Base-by-base conservation (phyloP, 2,329 filamentous ascomycete species). In the Xylariaceae sp. region DNA sequence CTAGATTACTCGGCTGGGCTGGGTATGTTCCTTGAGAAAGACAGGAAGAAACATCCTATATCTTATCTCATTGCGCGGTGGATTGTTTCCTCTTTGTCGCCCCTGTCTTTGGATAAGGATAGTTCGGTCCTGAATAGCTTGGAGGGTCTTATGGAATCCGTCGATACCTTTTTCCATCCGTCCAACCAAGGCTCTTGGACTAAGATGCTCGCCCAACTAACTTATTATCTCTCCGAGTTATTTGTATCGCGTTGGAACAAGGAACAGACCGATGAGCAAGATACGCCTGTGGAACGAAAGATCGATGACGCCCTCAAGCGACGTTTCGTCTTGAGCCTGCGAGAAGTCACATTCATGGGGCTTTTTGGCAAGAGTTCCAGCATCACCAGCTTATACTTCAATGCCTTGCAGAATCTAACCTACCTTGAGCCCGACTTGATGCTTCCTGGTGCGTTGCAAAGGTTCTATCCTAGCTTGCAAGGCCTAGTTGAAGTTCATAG, bases 191-290 rank as follows among this genome's bases (percentile, higher is more conserved):
- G 95, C 14, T 79, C 79, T 14, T 99, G 95, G 95, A 96, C 93
- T 1, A 91, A 87, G 67, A 89, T 93, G 62, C 78, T 99, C 43
- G 89, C 92, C 2, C 93, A 98, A 73, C 81, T 99, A 51, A 90
- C 95, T 4, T 93, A 93, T 71, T 96, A 96, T 73, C 80, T 99
- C 5, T 89, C 93, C 2, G 95, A 99, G 71, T 93, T 96, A 67
- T 99, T 99, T 72, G 91, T 99, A 43, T 95, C 96, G 76, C 88
- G 95, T 50, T 99, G 93, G 93, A 98, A 99, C 70, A 87, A 93
- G 50, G 95, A 99, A 75, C 89, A 90, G 70, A 96, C 87, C 68
- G 92, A 91, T 23, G 96, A 99, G 76, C 88, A 96, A 75, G 89
- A 96, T 44, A 84, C 93, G 1, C 93, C 93, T 0, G 76, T 82